phyloP scores from a whole-genome alignment of 257 asterid species.

The Lithospermum erythrorhizon region DNA sequence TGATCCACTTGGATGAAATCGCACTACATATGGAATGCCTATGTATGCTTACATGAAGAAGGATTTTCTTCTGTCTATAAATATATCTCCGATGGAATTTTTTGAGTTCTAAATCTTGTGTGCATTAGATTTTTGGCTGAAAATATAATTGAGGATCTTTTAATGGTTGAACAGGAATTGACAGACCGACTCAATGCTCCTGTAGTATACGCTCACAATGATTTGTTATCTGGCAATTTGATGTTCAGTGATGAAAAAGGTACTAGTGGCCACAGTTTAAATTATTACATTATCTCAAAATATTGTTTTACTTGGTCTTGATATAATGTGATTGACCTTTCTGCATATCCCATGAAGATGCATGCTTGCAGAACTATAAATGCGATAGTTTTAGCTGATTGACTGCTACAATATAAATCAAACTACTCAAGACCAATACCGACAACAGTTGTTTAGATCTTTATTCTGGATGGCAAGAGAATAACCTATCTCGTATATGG shows the following conservation, averaged over 20 bases:
- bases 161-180: slow-evolving; percentile 50
- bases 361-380: no score
- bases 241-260: slow-evolving; percentile 88
- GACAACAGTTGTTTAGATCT: no score
- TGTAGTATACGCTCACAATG: slow-evolving; percentile 73
- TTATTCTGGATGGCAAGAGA: no score
- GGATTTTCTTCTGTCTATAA: background rate
- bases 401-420: no score
- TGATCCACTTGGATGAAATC: no score
- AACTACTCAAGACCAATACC: no score
- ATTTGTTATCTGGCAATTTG: slow-evolving; percentile 85
- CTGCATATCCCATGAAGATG: background rate
- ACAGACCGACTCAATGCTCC: slow-evolving; percentile 64
- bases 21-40: no score
- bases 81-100: background rate
- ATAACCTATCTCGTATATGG: no score
- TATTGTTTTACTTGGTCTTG: background rate
- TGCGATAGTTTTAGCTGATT: no score
- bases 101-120: background rate
- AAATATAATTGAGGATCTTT: slow-evolving; percentile 10
- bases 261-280: slow-evolving; percentile 16
- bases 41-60: no score
- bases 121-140: background rate
- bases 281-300: background rate
- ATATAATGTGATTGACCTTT: background rate